Conservation (phyloP, 2,329 filamentous ascomycete genomes). For the Colletotrichum phormii region DNA sequence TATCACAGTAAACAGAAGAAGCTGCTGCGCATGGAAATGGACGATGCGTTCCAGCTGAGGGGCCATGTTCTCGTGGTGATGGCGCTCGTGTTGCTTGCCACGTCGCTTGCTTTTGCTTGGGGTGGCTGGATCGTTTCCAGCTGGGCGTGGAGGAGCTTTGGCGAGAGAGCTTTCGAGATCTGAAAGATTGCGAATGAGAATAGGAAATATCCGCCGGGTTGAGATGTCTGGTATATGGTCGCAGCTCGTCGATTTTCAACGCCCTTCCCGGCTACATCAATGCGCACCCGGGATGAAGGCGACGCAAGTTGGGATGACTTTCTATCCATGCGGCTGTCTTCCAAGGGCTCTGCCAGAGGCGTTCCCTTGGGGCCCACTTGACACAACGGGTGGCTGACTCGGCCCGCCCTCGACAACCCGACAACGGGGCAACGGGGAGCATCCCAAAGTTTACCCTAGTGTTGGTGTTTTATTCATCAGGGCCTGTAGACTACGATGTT, state of each 20-base stretch:
- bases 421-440: background rate
- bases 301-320: constrained; percentile 21
- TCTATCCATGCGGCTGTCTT: background rate
- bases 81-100: constrained; percentile 44
- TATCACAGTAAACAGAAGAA: constrained; percentile 70
- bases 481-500: background rate
- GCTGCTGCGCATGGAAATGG: constrained; percentile 70
- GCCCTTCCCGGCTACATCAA: background rate
- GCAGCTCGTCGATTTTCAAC: no score
- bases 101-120: constrained; percentile 44
- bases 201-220: background rate
- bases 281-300: background rate
- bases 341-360: background rate
- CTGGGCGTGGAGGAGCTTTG: constrained; percentile 22
- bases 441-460: background rate
- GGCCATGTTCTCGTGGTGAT: constrained; percentile 64
- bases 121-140: constrained; percentile 38
- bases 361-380: background rate
- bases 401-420: background rate
- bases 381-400: background rate
- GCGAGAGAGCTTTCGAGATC: background rate
- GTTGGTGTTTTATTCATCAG: no score
- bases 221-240: background rate
- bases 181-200: background rate
- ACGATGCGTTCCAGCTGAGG: constrained; percentile 72